Conservation (phyloP, 768 basidiomycete species). For the Psilocybe cyanescens region DNA sequence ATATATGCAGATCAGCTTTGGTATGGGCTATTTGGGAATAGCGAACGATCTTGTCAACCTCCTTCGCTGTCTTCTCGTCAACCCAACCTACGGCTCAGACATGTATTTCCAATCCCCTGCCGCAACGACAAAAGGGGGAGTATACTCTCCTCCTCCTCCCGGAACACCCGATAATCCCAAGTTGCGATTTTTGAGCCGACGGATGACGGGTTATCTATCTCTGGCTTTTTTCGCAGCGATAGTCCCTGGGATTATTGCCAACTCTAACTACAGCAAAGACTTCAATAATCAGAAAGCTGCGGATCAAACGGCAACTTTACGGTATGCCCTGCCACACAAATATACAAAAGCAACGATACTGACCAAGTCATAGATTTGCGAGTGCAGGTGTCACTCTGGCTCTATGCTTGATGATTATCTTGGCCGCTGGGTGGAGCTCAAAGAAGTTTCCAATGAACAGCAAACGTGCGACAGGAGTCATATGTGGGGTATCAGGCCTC, state of each 20-base stretch:
- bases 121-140: slow-evolving; percentile 26
- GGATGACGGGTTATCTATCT: slow-evolving; percentile 26
- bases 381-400: slow-evolving; percentile 21
- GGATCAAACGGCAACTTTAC: slow-evolving; percentile 22
- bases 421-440: slow-evolving; percentile 25
- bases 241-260: slow-evolving; percentile 34
- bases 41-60: slow-evolving; percentile 37
- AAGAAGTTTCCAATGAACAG: slow-evolving; percentile 30
- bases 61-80: slow-evolving; percentile 41
- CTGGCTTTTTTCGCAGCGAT: slow-evolving; percentile 34
- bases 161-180: slow-evolving; percentile 34
- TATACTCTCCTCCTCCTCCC: slow-evolving; percentile 24
- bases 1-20: slow-evolving; percentile 36
- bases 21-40: slow-evolving; percentile 36
- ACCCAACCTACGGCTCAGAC: slow-evolving; percentile 38
- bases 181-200: slow-evolving; percentile 32
- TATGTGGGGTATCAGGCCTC: slow-evolving; percentile 25
- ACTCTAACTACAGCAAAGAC: slow-evolving; percentile 22
- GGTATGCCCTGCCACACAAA: slow-evolving; percentile 13
- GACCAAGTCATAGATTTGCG: slow-evolving; percentile 22
- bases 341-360: background rate
- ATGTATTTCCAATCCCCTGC: slow-evolving; percentile 31
- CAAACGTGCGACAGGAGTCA: slow-evolving; percentile 23
- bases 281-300: slow-evolving; percentile 22
- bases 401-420: slow-evolving; percentile 3